These are phyloP conservation scores for Candida vaughaniae DNA, from an alignment of 805 yeast genomes.

Conservation along the genomic window DNA sequence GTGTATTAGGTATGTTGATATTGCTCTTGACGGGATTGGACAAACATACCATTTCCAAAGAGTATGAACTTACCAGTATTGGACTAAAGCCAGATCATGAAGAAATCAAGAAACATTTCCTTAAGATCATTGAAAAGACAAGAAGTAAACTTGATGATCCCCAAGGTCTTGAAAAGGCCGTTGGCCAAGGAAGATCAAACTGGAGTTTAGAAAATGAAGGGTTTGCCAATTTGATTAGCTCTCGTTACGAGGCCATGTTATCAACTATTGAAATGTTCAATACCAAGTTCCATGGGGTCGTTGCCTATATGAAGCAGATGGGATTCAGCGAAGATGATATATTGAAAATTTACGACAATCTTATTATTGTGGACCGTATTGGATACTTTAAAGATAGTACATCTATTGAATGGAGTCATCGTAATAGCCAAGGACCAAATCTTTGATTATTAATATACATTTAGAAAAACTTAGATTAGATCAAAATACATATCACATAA, in stretches of 20 bases:
- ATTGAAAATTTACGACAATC: constrained; percentile 22
- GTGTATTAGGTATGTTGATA: constrained; percentile 67
- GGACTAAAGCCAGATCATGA: constrained; percentile 58
- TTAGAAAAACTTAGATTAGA: neutral
- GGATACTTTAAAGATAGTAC: constrained; percentile 7
- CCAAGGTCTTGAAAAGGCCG: constrained; percentile 18
- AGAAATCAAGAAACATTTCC: constrained; percentile 34
- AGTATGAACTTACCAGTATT: constrained; percentile 70
- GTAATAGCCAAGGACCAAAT: constrained; percentile 4
- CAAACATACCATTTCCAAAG: constrained; percentile 61
- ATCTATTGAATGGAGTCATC: constrained; percentile 11
- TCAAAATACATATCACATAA: constrained; percentile 48
- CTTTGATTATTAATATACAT: neutral
- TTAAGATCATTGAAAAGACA: constrained; percentile 29
- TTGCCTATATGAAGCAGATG: constrained; percentile 46
- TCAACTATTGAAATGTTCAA: constrained; percentile 56
- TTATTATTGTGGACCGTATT: constrained; percentile 20
- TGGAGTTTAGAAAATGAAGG: constrained; percentile 52
- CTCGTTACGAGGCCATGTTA: constrained; percentile 69
- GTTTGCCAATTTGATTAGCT: constrained; percentile 57
- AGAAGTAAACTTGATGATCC: constrained; percentile 23
- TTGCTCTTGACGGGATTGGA: constrained; percentile 66
- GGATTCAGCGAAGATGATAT: constrained; percentile 47
- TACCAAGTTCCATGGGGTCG: constrained; percentile 53
- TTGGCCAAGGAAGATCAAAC: constrained; percentile 33